phyloP scores from a whole-genome alignment of 2,329 filamentous ascomycete genomes.

The Cercospora sp. region DNA sequence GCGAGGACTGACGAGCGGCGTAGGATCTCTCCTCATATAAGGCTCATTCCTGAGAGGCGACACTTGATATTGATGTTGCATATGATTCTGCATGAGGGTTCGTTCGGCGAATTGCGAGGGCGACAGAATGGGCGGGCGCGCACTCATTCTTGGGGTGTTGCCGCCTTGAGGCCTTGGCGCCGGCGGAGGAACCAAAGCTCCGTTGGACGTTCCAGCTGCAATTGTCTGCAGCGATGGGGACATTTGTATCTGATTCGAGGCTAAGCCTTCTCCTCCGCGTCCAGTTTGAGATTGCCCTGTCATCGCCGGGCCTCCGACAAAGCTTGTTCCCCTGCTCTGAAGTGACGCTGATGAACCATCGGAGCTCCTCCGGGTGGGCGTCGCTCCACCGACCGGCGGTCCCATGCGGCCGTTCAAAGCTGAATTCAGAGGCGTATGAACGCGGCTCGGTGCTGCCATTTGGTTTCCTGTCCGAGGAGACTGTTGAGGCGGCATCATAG shows the following conservation, averaged over 20 bases:
- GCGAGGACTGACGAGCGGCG: neutral
- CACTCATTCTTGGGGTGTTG: neutral
- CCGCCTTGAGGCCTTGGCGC: neutral
- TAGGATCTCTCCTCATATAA: neutral
- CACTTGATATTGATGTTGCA: neutral
- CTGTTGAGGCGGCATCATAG: neutral
- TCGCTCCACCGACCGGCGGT: neutral
- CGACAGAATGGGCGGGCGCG: neutral
- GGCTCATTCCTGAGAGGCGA: neutral
- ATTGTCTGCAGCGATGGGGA: neutral
- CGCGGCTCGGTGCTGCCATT: neutral
- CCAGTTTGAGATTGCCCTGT: neutral
- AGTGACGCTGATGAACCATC: neutral
- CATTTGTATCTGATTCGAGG: neutral
- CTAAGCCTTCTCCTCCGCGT: neutral
- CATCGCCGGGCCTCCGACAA: neutral
- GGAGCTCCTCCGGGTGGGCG: neutral
- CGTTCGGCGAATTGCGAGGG: neutral
- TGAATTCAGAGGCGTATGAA: neutral
- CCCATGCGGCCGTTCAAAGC: neutral
- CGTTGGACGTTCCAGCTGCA: neutral
- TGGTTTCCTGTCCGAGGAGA: neutral
- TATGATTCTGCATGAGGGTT: neutral
- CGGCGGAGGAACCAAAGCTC: neutral
- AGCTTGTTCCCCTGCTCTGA: neutral